A percentile compares a stretch with the other conserved stretches of the same genome.
These are phyloP conservation scores for Xylaria grammica DNA, from an alignment of 495 filamentous ascomycete species.

Conservation along the genomic window DNA sequence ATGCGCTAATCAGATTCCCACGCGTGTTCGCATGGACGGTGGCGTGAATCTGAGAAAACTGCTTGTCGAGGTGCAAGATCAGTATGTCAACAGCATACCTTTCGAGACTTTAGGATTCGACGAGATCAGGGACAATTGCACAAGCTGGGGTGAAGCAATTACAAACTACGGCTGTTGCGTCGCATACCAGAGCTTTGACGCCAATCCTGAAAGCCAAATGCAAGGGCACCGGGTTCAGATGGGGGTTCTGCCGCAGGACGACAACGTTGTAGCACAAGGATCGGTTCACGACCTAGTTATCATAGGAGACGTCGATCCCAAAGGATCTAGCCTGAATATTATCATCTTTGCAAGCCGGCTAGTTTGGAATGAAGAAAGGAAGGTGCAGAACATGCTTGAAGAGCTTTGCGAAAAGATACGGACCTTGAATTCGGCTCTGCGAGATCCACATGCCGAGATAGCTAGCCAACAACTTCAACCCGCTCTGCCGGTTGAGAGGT, in stretches of 20 bases:
- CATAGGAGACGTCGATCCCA: background rate
- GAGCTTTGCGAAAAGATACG: conserved; percentile 13
- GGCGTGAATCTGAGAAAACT: background rate
- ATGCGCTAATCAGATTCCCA: conserved; percentile 19
- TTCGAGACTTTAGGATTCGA: conserved; percentile 24
- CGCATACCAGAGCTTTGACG: conserved; percentile 25
- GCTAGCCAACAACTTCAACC: background rate
- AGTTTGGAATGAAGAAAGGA: conserved; percentile 7
- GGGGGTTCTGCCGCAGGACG: conserved; percentile 9
- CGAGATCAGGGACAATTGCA: conserved; percentile 21
- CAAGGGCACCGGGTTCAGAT: conserved; percentile 13
- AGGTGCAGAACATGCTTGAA: conserved; percentile 5
- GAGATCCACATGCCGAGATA: background rate
- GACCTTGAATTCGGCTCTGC: conserved; percentile 10
- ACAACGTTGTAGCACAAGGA: background rate
- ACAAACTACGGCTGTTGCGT: conserved; percentile 14
- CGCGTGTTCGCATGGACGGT: conserved; percentile 10
- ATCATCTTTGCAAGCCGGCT: conserved; percentile 2
- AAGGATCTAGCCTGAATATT: conserved; percentile 3
- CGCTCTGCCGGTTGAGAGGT: background rate
- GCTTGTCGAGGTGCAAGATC: conserved; percentile 15
- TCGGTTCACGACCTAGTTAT: conserved; percentile 8
- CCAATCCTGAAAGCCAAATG: conserved; percentile 15
- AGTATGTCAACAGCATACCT: conserved; percentile 22
- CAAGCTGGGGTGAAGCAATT: conserved; percentile 11